These are phyloP conservation scores for Trichoderma parareesei DNA, from an alignment of 495 filamentous ascomycete species.

Conservation along the genomic window DNA sequence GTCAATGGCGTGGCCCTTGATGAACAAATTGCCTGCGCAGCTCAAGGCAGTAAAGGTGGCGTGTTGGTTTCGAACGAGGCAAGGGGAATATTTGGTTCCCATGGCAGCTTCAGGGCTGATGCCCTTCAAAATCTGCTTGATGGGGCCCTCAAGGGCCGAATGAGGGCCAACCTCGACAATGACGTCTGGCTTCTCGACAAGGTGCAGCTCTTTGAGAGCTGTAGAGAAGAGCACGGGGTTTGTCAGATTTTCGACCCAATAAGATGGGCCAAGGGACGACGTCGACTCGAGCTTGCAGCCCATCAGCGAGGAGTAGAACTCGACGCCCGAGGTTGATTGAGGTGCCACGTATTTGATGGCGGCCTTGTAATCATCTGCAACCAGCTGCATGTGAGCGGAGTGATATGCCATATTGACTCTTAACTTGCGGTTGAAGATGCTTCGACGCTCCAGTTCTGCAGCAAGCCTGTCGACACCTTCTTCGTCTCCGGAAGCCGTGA, in stretches of 20 bases:
- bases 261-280: slow-evolving; percentile 9
- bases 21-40: slow-evolving; percentile 20
- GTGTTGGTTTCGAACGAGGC: slow-evolving; percentile 20
- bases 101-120: slow-evolving; percentile 5
- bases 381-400: slow-evolving; percentile 41
- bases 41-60: slow-evolving; percentile 19
- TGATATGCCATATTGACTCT: slow-evolving; percentile 47
- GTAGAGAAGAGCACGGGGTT: slow-evolving; percentile 31
- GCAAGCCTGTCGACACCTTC: slow-evolving; percentile 24
- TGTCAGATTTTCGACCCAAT: slow-evolving; percentile 35
- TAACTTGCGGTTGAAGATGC: slow-evolving; percentile 26
- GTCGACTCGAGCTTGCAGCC: slow-evolving; percentile 5
- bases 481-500: slow-evolving; percentile 31
- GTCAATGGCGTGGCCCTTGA: slow-evolving; percentile 34
- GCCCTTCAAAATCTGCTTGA: slow-evolving; percentile 37
- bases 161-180: slow-evolving; percentile 55
- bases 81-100: slow-evolving; percentile 20
- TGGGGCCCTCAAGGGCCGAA: slow-evolving; percentile 40
- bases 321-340: slow-evolving; percentile 1
- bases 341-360: slow-evolving; percentile 9
- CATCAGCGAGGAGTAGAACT: slow-evolving; percentile 16
- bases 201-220: slow-evolving; percentile 22
- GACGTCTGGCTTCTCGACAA: slow-evolving; percentile 1
- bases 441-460: slow-evolving; percentile 17
- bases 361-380: slow-evolving; percentile 21